These are phyloP conservation scores for Sugiyamaella mastotermitis DNA, from an alignment of 805 yeast genomes.

Conservation along the genomic window DNA sequence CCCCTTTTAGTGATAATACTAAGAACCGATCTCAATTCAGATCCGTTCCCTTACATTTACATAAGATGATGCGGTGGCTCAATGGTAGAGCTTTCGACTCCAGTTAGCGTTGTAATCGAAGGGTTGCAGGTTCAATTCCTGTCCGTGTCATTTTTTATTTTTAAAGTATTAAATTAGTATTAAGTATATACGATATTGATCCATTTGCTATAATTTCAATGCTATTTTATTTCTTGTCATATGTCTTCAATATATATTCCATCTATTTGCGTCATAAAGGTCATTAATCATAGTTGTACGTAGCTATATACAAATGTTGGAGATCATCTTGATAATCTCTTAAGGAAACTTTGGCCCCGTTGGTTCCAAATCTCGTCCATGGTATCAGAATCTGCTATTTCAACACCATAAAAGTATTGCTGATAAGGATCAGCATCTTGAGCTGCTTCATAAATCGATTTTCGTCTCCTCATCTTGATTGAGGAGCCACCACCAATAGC, in stretches of 20 bases:
- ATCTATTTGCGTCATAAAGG: no score
- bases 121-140: constrained; percentile 86
- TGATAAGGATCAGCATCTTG: constrained; percentile 7
- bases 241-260: no score
- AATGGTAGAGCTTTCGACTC: constrained; percentile 78
- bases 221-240: no score
- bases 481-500: background rate
- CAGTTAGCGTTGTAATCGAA: constrained; percentile 56
- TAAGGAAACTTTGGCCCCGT: constrained; percentile 15
- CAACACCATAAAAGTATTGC: constrained; percentile 7
- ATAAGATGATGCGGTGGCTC: constrained; percentile 65
- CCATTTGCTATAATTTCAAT: no score
- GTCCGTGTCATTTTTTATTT: constrained; percentile 66
- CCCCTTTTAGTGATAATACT: no score
- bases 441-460: constrained; percentile 8
- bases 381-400: background rate
- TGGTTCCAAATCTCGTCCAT: constrained; percentile 15
- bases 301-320: background rate
- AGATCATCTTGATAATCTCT: constrained; percentile 1
- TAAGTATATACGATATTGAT: no score
- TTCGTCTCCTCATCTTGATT: background rate
- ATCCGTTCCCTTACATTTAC: no score
- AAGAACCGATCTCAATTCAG: no score
- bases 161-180: no score
- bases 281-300: background rate